These are phyloP conservation scores for Coemansia sp. DNA, from an alignment of 192 early-diverging fungal species.

Conservation along the genomic window DNA sequence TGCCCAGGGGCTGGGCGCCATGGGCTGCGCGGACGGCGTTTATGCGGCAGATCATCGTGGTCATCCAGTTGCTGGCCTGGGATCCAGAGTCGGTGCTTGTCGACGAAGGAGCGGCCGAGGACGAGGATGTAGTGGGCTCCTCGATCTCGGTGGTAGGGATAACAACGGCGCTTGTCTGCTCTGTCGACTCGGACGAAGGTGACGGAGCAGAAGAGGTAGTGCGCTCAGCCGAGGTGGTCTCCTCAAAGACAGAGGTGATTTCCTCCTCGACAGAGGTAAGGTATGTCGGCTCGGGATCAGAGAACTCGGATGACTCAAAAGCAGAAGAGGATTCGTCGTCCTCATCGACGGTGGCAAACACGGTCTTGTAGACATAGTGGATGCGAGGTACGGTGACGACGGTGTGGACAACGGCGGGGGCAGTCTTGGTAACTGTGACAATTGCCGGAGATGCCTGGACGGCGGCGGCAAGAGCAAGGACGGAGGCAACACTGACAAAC, in stretches of 20 bases:
- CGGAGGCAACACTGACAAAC: slow-evolving; percentile 29
- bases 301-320: neutral
- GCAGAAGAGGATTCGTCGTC: slow-evolving; percentile 6
- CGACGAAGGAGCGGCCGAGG: slow-evolving; percentile 8
- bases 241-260: neutral
- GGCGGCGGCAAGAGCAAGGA: slow-evolving; percentile 29
- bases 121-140: neutral
- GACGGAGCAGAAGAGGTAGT: neutral
- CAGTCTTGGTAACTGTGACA: slow-evolving; percentile 9
- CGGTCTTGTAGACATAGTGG: slow-evolving; percentile 14
- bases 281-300: neutral
- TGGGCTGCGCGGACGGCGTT: slow-evolving; percentile 34
- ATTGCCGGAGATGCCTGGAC: slow-evolving; percentile 24
- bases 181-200: neutral
- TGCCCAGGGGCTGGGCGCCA: slow-evolving; percentile 29
- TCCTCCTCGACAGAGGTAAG: neutral
- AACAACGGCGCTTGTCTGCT: neutral
- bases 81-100: slow-evolving; percentile 13
- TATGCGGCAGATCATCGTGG: slow-evolving; percentile 43
- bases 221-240: neutral
- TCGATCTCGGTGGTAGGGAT: slow-evolving; percentile 2
- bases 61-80: slow-evolving; percentile 25
- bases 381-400: neutral
- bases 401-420: neutral
- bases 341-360: slow-evolving; percentile 14